A percentile compares a stretch with the other conserved stretches of the same genome.
Evolutionary conservation across 345 rosid genomes (phyloP).

Genomic region (Raphanus raphanistrum): DNA sequence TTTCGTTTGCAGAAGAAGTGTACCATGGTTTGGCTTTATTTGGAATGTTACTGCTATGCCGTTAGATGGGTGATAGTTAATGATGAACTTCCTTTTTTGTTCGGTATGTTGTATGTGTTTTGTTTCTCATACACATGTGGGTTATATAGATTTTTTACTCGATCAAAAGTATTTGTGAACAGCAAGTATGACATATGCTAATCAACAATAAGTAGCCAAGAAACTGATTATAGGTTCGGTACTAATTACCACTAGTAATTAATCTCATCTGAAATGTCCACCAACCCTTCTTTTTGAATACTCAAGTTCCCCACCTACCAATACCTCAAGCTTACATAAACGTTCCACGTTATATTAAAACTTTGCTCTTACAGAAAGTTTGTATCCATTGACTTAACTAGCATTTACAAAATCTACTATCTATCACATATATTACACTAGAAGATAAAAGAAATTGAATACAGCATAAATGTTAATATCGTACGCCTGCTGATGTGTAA

Average conservation of each 20-base stretch:
- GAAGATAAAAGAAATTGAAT: neutral
- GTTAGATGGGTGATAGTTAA: neutral
- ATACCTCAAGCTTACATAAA: conserved; percentile 17
- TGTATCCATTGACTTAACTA: neutral
- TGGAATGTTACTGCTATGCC: conserved; percentile 30
- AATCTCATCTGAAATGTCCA: neutral
- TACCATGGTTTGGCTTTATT: neutral
- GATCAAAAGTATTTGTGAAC: neutral
- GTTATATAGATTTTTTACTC: neutral
- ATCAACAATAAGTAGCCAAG: neutral
- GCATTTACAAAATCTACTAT: neutral
- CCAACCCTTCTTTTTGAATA: conserved; percentile 31
- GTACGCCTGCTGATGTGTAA: too few relatives aligned
- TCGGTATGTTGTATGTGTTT: conserved; percentile 22
- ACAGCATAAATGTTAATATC: neutral
- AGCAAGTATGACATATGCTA: neutral
- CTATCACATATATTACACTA: conserved; percentile 5
- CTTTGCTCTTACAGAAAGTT: neutral
- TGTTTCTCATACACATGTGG: neutral
- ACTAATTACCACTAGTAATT: neutral
- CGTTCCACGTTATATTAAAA: conserved; percentile 11
- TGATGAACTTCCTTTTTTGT: conserved; percentile 13
- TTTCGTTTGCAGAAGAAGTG: too few relatives aligned
- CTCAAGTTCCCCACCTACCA: conserved; percentile 30
- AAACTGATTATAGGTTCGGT: conserved; percentile 4